Evolutionary conservation across 1,139 yeast species (phyloP).

Genomic region (Tardiomyces blankii): DNA sequence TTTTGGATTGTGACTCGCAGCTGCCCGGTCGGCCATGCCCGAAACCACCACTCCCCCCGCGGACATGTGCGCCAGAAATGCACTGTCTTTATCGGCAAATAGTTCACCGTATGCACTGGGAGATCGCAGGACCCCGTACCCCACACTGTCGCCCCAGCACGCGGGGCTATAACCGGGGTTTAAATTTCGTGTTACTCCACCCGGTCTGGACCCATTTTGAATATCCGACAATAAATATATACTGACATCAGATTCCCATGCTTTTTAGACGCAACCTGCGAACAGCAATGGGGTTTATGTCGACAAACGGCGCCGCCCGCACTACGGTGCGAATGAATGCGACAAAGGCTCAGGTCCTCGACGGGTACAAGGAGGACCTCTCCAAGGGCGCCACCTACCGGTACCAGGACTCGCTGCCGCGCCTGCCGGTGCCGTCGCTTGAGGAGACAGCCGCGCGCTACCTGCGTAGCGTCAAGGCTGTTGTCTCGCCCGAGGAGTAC

Average conservation of each 20-base stretch:
- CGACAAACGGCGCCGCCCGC: neutral
- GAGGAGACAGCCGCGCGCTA: constrained; percentile 62
- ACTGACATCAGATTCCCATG: neutral
- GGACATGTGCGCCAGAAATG: too few relatives aligned
- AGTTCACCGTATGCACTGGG: too few relatives aligned
- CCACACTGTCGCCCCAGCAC: too few relatives aligned
- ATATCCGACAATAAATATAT: too few relatives aligned
- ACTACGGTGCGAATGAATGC: constrained; percentile 13
- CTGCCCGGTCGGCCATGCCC: too few relatives aligned
- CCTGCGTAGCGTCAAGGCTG: constrained; percentile 63
- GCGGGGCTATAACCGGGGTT: too few relatives aligned
- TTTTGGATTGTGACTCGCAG: too few relatives aligned
- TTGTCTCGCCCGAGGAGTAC: constrained; percentile 44
- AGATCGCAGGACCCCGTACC: too few relatives aligned
- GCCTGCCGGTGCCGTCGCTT: constrained; percentile 79
- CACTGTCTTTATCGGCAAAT: too few relatives aligned
- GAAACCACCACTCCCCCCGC: too few relatives aligned
- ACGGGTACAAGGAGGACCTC: constrained; percentile 24
- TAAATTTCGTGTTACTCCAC: too few relatives aligned
- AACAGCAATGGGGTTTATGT: neutral
- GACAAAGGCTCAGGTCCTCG: constrained; percentile 20
- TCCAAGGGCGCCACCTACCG: constrained; percentile 62
- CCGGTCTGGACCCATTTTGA: too few relatives aligned
- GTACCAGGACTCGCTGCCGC: constrained; percentile 66
- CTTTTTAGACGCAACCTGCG: neutral